Evolutionary conservation across 2,329 filamentous ascomycete species (phyloP), one percentile per base, ranked within the genome.

Genomic region (Knoxdaviesia capensis): DNA sequence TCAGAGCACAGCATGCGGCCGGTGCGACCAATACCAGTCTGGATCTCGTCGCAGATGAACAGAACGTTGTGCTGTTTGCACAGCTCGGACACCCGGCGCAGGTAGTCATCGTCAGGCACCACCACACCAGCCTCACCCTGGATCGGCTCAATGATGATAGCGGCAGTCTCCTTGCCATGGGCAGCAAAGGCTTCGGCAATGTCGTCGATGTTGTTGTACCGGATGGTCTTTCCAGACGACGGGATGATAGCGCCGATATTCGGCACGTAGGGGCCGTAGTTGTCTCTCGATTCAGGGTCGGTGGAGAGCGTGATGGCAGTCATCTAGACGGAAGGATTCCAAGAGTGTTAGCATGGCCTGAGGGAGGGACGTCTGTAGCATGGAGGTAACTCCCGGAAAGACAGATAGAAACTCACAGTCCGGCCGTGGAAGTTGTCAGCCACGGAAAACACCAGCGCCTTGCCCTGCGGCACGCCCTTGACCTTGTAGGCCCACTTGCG

Each of bases 401-500:
- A n/a, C n/a, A n/a, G n/a, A n/a, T n/a, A n/a, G 30, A 46, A 41
- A 64, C 79, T 61, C 69, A 90, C 84, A 44, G 90, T 96, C 53
- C 88, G 74, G 50, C 88, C 88, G 63, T 98, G 88, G 65, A 96
- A 98, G 68, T 94, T 96, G 63, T 94, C 84, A 42, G 78, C 66
- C 34, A 80, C 87, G 50, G 78, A 79, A 57, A 96, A 81, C 34
- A 96, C 73, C 48, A 90, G 60, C 6, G 88, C 88, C 66, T 90
- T 75, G 56, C 80, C 78, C 58, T 83, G 68, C 5, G 84, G 77
- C 47, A 96, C 88, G 28, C 79, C 77, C 71, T 96, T 94, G 57
- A 83, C 77, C 65, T 94, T 94, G 70, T 94, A 94, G 5, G 86
- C 87, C 88, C 88, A 96, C 63, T 96, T 96, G 50, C 88, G 73